Conservation (phyloP, 2,329 filamentous ascomycete genomes). For the Diaporthe caulivora region DNA sequence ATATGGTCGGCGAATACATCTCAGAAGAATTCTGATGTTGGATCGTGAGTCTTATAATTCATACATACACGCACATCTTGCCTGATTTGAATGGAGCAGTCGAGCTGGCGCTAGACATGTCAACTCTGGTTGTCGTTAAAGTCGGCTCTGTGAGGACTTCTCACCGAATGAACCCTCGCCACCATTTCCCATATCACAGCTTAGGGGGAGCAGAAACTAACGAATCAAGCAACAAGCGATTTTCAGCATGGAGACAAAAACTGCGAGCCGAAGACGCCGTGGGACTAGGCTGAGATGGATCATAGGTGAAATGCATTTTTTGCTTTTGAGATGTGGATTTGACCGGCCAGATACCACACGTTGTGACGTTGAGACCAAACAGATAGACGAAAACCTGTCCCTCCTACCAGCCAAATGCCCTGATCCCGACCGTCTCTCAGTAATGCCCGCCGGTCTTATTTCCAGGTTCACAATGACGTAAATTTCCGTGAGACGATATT, state of each 20-base stretch:
- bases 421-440: slow-evolving; percentile 17
- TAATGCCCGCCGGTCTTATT: slow-evolving; percentile 25
- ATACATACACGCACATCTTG: neutral
- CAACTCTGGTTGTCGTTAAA: neutral
- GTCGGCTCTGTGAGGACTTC: neutral
- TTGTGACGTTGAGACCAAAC: slow-evolving; percentile 28
- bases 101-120: neutral
- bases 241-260: neutral
- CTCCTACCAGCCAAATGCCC: slow-evolving; percentile 33
- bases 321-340: slow-evolving; percentile 39
- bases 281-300: slow-evolving; percentile 12
- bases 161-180: slow-evolving; percentile 5
- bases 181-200: neutral
- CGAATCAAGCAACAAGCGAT: neutral
- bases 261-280: neutral
- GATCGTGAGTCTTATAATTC: neutral
- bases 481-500: slow-evolving; percentile 25
- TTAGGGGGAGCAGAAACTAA: neutral
- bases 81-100: neutral
- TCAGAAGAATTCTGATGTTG: neutral
- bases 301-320: slow-evolving; percentile 36
- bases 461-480: slow-evolving; percentile 13
- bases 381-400: slow-evolving; percentile 31
- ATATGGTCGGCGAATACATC: neutral
- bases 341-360: slow-evolving; percentile 32